Evolutionary conservation across 78 protist species (phyloP).

Genomic region (Speleostelium caveatum): DNA sequence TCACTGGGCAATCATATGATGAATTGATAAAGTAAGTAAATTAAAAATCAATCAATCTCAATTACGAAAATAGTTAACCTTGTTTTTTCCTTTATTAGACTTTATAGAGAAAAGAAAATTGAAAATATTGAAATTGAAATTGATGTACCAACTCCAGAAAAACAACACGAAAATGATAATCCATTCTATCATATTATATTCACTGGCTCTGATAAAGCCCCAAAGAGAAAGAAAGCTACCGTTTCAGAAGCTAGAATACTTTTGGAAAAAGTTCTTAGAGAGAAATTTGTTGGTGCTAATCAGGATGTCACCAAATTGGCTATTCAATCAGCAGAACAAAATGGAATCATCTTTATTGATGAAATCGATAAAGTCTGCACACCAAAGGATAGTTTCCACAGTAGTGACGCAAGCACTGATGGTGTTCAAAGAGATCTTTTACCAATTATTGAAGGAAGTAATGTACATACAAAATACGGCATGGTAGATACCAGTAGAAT

Average conservation of each 20-base stretch:
- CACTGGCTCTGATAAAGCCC: not conserved
- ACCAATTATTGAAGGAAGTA: conserved; percentile 94
- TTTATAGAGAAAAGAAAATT: conserved; percentile 25
- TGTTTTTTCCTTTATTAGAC: not conserved
- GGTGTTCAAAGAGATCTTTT: conserved; percentile 97
- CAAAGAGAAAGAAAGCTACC: conserved; percentile 4
- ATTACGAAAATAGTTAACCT: not conserved
- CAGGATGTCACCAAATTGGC: conserved; percentile 86
- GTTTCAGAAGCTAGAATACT: conserved; percentile 37
- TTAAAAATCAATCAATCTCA: not conserved
- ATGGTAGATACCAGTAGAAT: conserved; percentile 93
- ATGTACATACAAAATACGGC: conserved; percentile 91
- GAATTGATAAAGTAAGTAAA: conserved; percentile 30
- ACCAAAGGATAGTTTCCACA: conserved; percentile 9
- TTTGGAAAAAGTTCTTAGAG: conserved; percentile 37
- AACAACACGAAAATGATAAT: not conserved
- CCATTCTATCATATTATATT: not conserved
- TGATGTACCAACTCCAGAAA: conserved; percentile 1
- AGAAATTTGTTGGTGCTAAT: conserved; percentile 22
- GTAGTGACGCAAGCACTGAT: conserved; percentile 88
- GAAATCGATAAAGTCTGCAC: conserved; percentile 95
- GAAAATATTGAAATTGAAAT: conserved; percentile 54
- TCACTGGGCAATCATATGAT: conserved; percentile 1
- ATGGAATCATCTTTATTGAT: conserved; percentile 96
- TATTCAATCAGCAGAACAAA: conserved; percentile 88